Percentiles rank a stretch among this genome's conserved stretches.
Evolutionary conservation across 768 basidiomycete species (phyloP).

Genomic region (Lactarius evosmus): DNA sequence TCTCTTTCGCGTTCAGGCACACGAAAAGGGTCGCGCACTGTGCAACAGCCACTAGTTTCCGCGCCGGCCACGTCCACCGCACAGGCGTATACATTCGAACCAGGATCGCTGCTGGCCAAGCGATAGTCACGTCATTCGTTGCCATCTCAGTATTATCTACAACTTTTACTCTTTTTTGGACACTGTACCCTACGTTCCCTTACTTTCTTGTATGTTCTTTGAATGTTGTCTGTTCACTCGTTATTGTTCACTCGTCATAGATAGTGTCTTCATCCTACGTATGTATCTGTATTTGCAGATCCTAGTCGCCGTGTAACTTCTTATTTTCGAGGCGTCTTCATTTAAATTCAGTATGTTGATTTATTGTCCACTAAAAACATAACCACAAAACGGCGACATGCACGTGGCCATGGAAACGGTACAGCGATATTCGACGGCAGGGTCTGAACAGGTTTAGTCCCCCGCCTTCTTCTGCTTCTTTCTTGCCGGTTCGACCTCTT

Average conservation of each 20-base stretch:
- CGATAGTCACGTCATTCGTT: conserved; percentile 33
- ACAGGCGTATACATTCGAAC: conserved; percentile 56
- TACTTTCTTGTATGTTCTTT: conserved; percentile 1
- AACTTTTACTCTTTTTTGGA: conserved; percentile 2
- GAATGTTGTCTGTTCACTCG: conserved; percentile 10
- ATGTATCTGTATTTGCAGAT: conserved; percentile 18
- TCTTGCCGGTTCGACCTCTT: conserved; percentile 56
- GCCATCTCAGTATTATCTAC: conserved; percentile 10
- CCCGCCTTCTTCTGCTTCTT: conserved; percentile 68
- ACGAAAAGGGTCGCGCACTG: conserved; percentile 39
- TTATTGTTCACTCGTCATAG: conserved; percentile 13
- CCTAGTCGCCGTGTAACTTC: conserved; percentile 16
- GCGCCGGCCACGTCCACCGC: conserved; percentile 39
- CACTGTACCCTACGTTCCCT: background rate
- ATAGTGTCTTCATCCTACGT: background rate
- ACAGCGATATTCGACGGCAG: background rate
- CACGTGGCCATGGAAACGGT: background rate
- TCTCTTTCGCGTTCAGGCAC: conserved; percentile 39
- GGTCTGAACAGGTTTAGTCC: conserved; percentile 32
- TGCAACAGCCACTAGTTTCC: conserved; percentile 48
- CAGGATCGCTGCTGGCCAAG: conserved; percentile 69
- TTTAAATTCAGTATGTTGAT: conserved; percentile 4
- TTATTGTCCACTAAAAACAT: background rate
- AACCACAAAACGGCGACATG: conserved; percentile 1
- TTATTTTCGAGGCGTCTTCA: conserved; percentile 7